A percentile compares a stretch with the other conserved stretches of the same genome.
Conservation (phyloP, 23 red algal species). For the Gracilaria domingensis region DNA sequence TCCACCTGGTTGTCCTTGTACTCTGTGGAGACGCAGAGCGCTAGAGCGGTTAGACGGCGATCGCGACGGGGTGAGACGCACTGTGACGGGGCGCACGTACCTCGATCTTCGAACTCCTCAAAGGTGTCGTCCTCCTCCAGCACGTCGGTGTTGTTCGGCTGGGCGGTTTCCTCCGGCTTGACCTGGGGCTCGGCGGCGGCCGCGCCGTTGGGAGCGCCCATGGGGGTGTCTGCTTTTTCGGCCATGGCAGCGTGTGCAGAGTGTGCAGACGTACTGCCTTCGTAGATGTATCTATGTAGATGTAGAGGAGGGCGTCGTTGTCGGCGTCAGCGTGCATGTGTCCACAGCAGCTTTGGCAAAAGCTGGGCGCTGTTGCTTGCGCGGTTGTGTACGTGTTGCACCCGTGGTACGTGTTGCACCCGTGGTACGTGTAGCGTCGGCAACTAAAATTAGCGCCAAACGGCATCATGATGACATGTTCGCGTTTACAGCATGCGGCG, state of each 20-base stretch:
- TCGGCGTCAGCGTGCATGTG: no score
- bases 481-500: no score
- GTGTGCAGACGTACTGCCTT: neutral
- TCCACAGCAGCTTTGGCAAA: no score
- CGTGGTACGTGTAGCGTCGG: no score
- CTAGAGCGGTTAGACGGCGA: neutral
- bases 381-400: no score
- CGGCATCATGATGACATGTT: no score
- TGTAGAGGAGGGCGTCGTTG: no score
- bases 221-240: slow-evolving; percentile 6
- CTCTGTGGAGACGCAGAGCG: neutral
- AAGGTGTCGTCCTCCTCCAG: slow-evolving; percentile 95
- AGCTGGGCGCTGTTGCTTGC: no score
- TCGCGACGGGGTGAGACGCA: neutral
- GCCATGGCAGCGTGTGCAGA: neutral
- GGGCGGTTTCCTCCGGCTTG: slow-evolving; percentile 7
- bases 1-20: slow-evolving; percentile 31
- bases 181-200: slow-evolving; percentile 3
- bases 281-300: neutral
- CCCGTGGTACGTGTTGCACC: no score
- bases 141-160: slow-evolving; percentile 58
- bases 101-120: slow-evolving; percentile 94
- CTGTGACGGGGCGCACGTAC: slow-evolving; percentile 25
- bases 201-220: neutral
- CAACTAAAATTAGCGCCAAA: no score